Base-by-base conservation (phyloP, 345 rosid genomes). In the Moricandia arvensis region DNA sequence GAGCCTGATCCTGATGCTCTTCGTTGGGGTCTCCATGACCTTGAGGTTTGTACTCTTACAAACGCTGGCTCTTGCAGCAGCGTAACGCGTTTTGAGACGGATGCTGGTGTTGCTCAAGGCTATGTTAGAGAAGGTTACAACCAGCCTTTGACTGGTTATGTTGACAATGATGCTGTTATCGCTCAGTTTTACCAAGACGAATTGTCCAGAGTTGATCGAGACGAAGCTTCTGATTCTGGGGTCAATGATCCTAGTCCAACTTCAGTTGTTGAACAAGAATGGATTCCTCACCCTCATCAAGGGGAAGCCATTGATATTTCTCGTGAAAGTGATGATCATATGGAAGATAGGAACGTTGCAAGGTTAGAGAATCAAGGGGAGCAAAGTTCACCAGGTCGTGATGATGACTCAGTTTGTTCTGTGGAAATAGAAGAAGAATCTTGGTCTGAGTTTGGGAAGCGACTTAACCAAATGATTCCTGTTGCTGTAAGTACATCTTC, bases 141-240 rank as follows among this genome's bases (percentile, higher is more conserved):
- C 9, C 84, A 81, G 69, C 63, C 74, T 41, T 77, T 73, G 35
- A 33, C 64, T 71, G 70, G 64, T 13, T 68, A 83, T 64, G 83
- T 86, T 1, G 97, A 90, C 77, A 86, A 83, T 74, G 97, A 95
- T 87, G 92, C 86, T 3, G 86, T 82, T 21, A 92, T 95, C 41
- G 97, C 97, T 47, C 83, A 66, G 79, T 84, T 85, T 76, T 82
- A 89, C 38, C 96, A 89, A 79, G 96, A 90, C 63, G 97, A 95
- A 70, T 77, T 89, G 61, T 88, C 97, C 21, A 87, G 69, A 70
- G 72, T 89, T 34, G 86, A 86, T 81, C 76, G 69, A 59, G 92
- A 75, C 0, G 93, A 87, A 79, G 83, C 87, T 66, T 86, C 85
- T n/a, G 4, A 27, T 6, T 13, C 17, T 0, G 91, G 85, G 2